Conservation (phyloP, 257 asterid genomes). For the Cruciata laevipes region DNA sequence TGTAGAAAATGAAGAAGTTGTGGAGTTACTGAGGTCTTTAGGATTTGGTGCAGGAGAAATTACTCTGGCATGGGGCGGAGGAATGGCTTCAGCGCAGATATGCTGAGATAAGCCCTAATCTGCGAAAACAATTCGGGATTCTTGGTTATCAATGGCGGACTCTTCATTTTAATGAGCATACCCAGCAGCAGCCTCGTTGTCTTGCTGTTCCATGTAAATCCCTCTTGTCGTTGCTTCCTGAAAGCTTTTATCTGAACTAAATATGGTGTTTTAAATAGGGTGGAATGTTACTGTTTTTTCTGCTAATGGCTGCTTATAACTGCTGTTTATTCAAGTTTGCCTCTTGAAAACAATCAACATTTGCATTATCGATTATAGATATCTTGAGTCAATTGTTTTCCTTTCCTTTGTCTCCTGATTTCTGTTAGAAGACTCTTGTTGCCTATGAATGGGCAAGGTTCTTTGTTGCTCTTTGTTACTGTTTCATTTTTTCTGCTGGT, state of each 20-base stretch:
- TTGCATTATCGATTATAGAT: background rate
- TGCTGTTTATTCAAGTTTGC: background rate
- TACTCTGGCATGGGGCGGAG: conserved; percentile 51
- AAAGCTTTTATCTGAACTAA: background rate
- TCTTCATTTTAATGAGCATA: conserved; percentile 74
- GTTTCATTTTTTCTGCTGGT: background rate
- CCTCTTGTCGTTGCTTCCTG: conserved; percentile 5
- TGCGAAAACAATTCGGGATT: conserved; percentile 36
- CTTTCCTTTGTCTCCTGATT: too few relatives aligned
- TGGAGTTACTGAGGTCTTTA: background rate
- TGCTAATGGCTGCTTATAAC: background rate
- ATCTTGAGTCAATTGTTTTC: too few relatives aligned
- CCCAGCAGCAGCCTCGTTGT: conserved; percentile 77
- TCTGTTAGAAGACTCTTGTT: background rate
- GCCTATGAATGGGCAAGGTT: background rate
- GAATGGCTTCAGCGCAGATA: conserved; percentile 63
- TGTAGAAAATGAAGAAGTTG: background rate
- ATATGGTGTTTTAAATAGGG: background rate
- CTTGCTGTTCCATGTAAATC: conserved; percentile 78
- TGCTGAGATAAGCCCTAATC: conserved; percentile 33
- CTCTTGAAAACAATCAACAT: background rate
- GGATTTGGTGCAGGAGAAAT: conserved; percentile 40
- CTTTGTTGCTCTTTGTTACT: background rate
- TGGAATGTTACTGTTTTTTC: background rate
- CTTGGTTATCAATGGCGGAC: conserved; percentile 83